Evolutionary conservation across 768 basidiomycete species (phyloP).

Genomic region (Panus rudis): DNA sequence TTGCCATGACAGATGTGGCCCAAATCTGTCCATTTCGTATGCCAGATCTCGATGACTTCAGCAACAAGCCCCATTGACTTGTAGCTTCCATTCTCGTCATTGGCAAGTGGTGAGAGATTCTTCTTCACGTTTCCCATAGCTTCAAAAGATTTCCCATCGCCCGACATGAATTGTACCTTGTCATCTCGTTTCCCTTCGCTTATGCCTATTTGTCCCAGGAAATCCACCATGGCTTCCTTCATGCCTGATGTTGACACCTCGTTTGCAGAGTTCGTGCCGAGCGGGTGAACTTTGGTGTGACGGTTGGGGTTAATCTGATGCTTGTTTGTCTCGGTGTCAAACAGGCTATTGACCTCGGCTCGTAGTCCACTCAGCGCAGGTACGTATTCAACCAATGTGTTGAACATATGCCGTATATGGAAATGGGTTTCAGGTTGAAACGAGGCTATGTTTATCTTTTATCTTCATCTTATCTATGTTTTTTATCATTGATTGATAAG

Average conservation of each 20-base stretch:
- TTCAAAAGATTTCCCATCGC: slow-evolving; percentile 12
- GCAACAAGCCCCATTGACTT: slow-evolving; percentile 16
- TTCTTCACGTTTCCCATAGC: slow-evolving; percentile 14
- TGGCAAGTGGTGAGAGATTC: no score
- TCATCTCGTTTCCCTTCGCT: neutral
- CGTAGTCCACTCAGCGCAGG: no score
- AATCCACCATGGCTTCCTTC: slow-evolving; percentile 7
- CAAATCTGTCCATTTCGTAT: slow-evolving; percentile 26
- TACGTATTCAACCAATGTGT: slow-evolving; percentile 6
- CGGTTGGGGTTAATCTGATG: neutral
- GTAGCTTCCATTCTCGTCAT: no score
- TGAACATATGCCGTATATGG: slow-evolving; percentile 7
- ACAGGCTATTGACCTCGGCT: slow-evolving; percentile 2
- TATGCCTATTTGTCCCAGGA: slow-evolving; percentile 5
- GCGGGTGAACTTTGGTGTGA: slow-evolving; percentile 3
- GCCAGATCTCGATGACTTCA: slow-evolving; percentile 25
- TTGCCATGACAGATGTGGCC: slow-evolving; percentile 15
- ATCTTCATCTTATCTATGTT: no score
- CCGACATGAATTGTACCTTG: neutral
- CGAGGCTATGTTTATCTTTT: no score
- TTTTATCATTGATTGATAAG: no score
- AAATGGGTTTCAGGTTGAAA: no score
- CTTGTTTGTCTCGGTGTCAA: neutral
- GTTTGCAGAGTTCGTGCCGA: slow-evolving; percentile 6
- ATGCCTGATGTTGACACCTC: slow-evolving; percentile 1